A percentile compares a stretch with the other conserved stretches of the same genome.
These are phyloP conservation scores for Mucor sp. DNA, from an alignment of 371 early-diverging fungal genomes.

Conservation along the genomic window DNA sequence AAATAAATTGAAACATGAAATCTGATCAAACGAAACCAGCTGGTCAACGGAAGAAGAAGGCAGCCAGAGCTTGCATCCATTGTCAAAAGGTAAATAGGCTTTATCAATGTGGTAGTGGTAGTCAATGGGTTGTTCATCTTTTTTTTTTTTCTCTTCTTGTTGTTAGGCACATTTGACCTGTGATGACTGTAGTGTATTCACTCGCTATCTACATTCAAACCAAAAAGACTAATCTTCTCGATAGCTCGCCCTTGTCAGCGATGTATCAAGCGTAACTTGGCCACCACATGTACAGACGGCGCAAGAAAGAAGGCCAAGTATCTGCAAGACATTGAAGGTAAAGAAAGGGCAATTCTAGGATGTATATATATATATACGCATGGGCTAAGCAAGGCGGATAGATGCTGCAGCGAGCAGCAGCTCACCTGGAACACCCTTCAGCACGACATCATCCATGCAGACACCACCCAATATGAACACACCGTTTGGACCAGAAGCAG, in stretches of 20 bases:
- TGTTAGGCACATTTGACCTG: slow-evolving; percentile 62
- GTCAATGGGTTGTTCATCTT: too few relatives aligned
- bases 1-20: slow-evolving; percentile 12
- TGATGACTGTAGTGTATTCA: slow-evolving; percentile 60
- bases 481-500: slow-evolving; percentile 5
- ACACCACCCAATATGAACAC: slow-evolving; percentile 14
- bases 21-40: slow-evolving; percentile 19
- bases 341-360: background rate
- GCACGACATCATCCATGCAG: slow-evolving; percentile 17
- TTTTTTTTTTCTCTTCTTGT: background rate
- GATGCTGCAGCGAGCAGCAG: slow-evolving; percentile 1
- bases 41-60: slow-evolving; percentile 32
- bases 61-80: slow-evolving; percentile 48
- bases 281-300: slow-evolving; percentile 75
- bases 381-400: background rate
- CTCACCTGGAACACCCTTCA: slow-evolving; percentile 17
- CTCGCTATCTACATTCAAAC: too few relatives aligned
- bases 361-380: background rate
- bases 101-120: too few relatives aligned
- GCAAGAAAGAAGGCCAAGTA: slow-evolving; percentile 86
- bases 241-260: slow-evolving; percentile 80
- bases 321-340: slow-evolving; percentile 57
- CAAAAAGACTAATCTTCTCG: background rate
- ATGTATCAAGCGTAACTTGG: slow-evolving; percentile 77
- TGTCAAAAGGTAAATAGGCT: slow-evolving; percentile 47